These are phyloP conservation scores for Metarhizium humberi DNA, from an alignment of 2,329 filamentous ascomycete species.

Conservation along the genomic window DNA sequence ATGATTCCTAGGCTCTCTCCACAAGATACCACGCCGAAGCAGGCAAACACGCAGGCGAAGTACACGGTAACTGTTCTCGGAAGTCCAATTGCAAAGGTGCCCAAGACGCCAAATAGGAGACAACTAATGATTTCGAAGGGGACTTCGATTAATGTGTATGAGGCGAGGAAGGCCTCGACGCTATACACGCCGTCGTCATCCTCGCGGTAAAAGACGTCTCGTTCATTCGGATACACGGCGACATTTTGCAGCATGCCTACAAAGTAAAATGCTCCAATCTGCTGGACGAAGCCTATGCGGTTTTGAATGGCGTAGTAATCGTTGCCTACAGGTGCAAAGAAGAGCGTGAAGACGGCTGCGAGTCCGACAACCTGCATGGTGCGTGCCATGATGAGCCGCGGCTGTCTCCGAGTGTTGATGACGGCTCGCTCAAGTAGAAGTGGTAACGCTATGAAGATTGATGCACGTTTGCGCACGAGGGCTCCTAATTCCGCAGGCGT, in stretches of 20 bases:
- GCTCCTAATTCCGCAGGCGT: slow-evolving; percentile 65
- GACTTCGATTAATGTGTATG: slow-evolving; percentile 61
- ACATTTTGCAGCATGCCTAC: slow-evolving; percentile 75
- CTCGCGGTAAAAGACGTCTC: slow-evolving; percentile 70
- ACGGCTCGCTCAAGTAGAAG: slow-evolving; percentile 57
- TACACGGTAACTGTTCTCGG: slow-evolving; percentile 54
- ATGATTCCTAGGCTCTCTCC: slow-evolving; percentile 71
- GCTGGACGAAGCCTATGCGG: slow-evolving; percentile 63
- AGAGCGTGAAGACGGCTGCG: slow-evolving; percentile 53
- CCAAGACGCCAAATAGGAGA: slow-evolving; percentile 56
- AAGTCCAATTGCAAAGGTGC: slow-evolving; percentile 55
- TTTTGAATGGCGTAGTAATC: slow-evolving; percentile 65
- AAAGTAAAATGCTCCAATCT: slow-evolving; percentile 63
- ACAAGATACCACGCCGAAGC: slow-evolving; percentile 64
- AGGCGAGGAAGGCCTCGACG: slow-evolving; percentile 59
- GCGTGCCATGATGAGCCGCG: slow-evolving; percentile 52
- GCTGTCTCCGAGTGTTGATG: slow-evolving; percentile 61
- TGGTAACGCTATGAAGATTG: slow-evolving; percentile 54
- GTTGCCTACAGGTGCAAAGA: slow-evolving; percentile 62
- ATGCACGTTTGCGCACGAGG: slow-evolving; percentile 52
- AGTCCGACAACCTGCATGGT: slow-evolving; percentile 59
- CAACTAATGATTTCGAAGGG: slow-evolving; percentile 61
- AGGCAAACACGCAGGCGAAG: slow-evolving; percentile 58
- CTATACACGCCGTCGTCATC: slow-evolving; percentile 65
- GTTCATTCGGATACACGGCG: slow-evolving; percentile 61